These are phyloP conservation scores for Lotmaria passim DNA, from an alignment of 208 protist genomes.

Conservation along the genomic window DNA sequence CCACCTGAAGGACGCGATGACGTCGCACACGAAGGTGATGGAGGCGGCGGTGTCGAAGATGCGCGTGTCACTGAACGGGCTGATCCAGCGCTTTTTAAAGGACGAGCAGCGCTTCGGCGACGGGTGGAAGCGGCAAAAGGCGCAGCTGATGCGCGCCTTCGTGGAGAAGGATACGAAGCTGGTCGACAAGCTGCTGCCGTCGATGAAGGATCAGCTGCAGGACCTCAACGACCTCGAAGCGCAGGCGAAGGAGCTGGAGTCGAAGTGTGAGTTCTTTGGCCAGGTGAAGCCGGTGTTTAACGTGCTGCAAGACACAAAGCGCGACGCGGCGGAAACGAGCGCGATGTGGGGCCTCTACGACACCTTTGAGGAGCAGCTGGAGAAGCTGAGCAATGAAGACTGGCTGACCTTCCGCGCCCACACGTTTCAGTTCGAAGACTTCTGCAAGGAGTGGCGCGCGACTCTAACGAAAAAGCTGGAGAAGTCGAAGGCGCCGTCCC, in stretches of 20 bases:
- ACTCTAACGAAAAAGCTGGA: slow-evolving; percentile 41
- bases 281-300: slow-evolving; percentile 80
- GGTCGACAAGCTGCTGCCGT: slow-evolving; percentile 55
- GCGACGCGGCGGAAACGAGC: slow-evolving; percentile 70
- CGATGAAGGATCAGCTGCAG: slow-evolving; percentile 81
- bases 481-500: slow-evolving; percentile 1
- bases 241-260: slow-evolving; percentile 68
- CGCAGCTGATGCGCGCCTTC: slow-evolving; percentile 64
- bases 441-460: slow-evolving; percentile 87
- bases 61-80: slow-evolving; percentile 78
- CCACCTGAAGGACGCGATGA: slow-evolving; percentile 90
- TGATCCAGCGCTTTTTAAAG: slow-evolving; percentile 89
- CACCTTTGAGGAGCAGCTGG: slow-evolving; percentile 74
- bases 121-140: slow-evolving; percentile 92
- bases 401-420: slow-evolving; percentile 96
- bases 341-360: slow-evolving; percentile 90
- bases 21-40: slow-evolving; percentile 92
- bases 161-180: slow-evolving; percentile 58
- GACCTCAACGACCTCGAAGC: slow-evolving; percentile 84
- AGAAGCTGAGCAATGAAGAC: slow-evolving; percentile 83
- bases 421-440: slow-evolving; percentile 95
- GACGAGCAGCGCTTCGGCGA: slow-evolving; percentile 90
- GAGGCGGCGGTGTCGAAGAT: slow-evolving; percentile 90
- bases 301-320: slow-evolving; percentile 54
- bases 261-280: slow-evolving; percentile 94